Conservation (phyloP, 208 protist species). For the Histomonas meleagridis region DNA sequence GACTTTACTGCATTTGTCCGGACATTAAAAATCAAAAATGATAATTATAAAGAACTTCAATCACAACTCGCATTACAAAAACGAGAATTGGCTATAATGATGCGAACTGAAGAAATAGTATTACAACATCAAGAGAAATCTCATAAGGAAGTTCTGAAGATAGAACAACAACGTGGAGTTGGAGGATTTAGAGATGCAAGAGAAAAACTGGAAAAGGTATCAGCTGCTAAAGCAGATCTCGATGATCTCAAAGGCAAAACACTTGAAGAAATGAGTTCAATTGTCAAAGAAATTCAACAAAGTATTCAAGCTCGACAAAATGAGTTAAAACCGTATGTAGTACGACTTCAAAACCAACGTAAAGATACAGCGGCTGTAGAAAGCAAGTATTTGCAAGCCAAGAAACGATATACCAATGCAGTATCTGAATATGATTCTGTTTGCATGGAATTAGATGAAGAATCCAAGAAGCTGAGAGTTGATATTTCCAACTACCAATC, state of each 20-base stretch:
- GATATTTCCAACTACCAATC: neutral
- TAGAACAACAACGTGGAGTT: neutral
- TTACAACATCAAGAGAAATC: neutral
- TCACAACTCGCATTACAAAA: neutral
- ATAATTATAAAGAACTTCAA: neutral
- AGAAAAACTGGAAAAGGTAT: neutral
- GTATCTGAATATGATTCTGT: neutral
- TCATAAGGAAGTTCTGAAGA: neutral
- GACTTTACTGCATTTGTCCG: neutral
- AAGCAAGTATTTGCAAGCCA: slow-evolving; percentile 7
- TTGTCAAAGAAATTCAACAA: slow-evolving; percentile 16
- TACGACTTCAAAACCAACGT: neutral
- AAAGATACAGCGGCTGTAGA: neutral
- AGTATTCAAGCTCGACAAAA: neutral
- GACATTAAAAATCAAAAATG: neutral
- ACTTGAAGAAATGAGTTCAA: slow-evolving; percentile 1
- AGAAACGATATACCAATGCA: neutral
- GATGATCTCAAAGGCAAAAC: neutral
- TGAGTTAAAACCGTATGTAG: neutral
- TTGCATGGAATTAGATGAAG: neutral
- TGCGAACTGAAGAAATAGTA: neutral
- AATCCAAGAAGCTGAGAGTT: neutral
- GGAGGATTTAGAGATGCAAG: neutral
- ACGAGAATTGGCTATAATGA: neutral
- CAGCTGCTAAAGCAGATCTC: neutral